Conservation (phyloP, 805 yeast species). For the Komagataella pastoris region DNA sequence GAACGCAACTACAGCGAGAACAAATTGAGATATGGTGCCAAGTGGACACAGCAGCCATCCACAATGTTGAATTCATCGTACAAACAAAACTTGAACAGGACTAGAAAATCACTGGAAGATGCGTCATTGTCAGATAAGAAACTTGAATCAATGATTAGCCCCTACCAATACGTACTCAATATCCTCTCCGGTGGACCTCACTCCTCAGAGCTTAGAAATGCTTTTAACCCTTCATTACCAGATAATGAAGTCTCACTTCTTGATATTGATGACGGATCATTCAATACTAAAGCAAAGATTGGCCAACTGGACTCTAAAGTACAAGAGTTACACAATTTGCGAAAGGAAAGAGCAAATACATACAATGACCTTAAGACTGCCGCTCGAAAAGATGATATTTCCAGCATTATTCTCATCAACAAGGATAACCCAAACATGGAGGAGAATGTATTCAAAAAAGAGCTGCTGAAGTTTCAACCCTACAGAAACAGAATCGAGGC, state of each 20-base stretch:
- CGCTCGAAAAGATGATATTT: constrained; percentile 75
- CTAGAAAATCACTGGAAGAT: constrained; percentile 46
- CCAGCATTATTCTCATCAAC: constrained; percentile 58
- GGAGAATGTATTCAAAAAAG: constrained; percentile 46
- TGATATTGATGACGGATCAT: constrained; percentile 48
- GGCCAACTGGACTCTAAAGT: constrained; percentile 40
- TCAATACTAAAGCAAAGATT: constrained; percentile 23
- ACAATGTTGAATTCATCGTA: constrained; percentile 6
- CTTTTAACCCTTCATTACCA: constrained; percentile 8
- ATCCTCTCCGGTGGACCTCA: constrained; percentile 30
- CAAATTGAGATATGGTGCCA: constrained; percentile 20
- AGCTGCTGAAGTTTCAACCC: constrained; percentile 64
- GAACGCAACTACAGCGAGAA: constrained; percentile 18
- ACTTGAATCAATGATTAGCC: constrained; percentile 32
- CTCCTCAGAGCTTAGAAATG: constrained; percentile 23
- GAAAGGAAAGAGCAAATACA: constrained; percentile 47
- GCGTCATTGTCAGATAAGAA: constrained; percentile 48
- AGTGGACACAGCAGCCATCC: constrained; percentile 18
- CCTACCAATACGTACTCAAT: constrained; percentile 25
- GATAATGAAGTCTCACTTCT: constrained; percentile 29
- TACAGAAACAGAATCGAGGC: constrained; percentile 54
- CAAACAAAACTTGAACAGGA: constrained; percentile 42
- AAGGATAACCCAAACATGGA: constrained; percentile 29
- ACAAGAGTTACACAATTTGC: constrained; percentile 47
- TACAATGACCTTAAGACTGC: constrained; percentile 53